Evolutionary conservation across 139 green algal species (phyloP), one percentile per base, ranked within the genome.

Genomic region (Picocystis salinarum): DNA sequence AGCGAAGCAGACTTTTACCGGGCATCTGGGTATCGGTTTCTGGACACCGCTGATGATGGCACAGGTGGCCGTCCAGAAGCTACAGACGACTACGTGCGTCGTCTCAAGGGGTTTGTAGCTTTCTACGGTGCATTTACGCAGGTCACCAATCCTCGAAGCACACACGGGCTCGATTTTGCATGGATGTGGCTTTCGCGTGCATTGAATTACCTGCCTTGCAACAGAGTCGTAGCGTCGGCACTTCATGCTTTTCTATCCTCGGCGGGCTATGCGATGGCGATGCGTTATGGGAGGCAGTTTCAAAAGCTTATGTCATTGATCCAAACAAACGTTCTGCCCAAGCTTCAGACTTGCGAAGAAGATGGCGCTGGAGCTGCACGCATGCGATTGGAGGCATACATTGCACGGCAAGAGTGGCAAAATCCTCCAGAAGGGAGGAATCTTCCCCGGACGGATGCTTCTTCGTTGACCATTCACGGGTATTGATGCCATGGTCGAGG

Each of bases 151-250:
- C 40, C 53, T 25, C 52, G n/a, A n/a, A n/a, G n/a, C n/a, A n/a
- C 52, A 26, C 48, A 61, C 45, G 51, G 53, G 17, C 39, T 63
- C 10, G 31, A 45, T 6, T 23, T 44, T 19, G 57, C 52, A 11
- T 69, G 60, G 60, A 4, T 28, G 17, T 69, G 60, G 60, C 33
- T 62, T 10, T 39, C 59, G 4, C 45, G 58, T 9, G 23, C 67
- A 24, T 45, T 69, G 7, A 69, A 69, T 40, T 31, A 44, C n/a
- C 46, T 70, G 5, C 60, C 60, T 12, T 29, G 56, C 39, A 69
- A 69, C 41, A 42, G 60, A 3, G 23, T 33, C 6, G 39, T 45
- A 11, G 60, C 41, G 12, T 40, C 37, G 20, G 46, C 58, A 6
- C 36, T 69, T 34, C 45, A 69, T 20, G 31, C 28, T 3, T 64